A percentile compares a stretch with the other conserved stretches of the same genome.
Evolutionary conservation across 306 rosid species (phyloP).

Genomic region (Betula pendula): DNA sequence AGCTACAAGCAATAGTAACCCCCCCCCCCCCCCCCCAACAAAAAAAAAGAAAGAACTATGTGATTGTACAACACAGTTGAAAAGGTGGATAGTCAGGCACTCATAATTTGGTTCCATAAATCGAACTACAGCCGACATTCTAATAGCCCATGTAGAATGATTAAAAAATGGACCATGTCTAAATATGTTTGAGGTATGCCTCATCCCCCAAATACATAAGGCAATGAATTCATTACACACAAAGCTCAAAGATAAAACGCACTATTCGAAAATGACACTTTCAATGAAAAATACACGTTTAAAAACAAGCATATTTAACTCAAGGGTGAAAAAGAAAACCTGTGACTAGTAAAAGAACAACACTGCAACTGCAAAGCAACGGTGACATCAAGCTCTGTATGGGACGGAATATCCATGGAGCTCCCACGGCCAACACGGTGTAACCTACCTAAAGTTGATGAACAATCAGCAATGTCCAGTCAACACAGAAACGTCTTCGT

Average conservation of each 20-base stretch:
- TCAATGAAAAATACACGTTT: conserved; percentile 9
- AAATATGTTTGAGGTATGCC: background rate
- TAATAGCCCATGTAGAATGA: background rate
- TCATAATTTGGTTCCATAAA: background rate
- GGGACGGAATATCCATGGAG: conserved; percentile 72
- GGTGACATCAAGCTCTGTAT: conserved; percentile 47
- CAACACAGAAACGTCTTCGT: background rate
- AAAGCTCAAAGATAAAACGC: background rate
- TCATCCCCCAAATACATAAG: background rate
- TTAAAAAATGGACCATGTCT: background rate
- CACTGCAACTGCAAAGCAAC: conserved; percentile 83
- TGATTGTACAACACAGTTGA: background rate
- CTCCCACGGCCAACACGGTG: conserved; percentile 66
- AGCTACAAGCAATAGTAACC: conserved; percentile 1
- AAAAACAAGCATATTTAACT: conserved; percentile 16
- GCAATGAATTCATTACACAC: background rate
- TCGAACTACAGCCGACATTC: background rate
- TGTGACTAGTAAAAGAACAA: conserved; percentile 73
- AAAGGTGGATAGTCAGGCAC: background rate
- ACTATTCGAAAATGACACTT: conserved; percentile 2
- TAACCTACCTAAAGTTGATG: conserved; percentile 69
- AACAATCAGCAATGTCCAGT: conserved; percentile 22
- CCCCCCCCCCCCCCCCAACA: too few relatives aligned
- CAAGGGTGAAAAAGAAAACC: conserved; percentile 39
- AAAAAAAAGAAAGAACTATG: background rate